phyloP scores from a whole-genome alignment of 140 eudicot genomes.

The Flaveria floridana region DNA sequence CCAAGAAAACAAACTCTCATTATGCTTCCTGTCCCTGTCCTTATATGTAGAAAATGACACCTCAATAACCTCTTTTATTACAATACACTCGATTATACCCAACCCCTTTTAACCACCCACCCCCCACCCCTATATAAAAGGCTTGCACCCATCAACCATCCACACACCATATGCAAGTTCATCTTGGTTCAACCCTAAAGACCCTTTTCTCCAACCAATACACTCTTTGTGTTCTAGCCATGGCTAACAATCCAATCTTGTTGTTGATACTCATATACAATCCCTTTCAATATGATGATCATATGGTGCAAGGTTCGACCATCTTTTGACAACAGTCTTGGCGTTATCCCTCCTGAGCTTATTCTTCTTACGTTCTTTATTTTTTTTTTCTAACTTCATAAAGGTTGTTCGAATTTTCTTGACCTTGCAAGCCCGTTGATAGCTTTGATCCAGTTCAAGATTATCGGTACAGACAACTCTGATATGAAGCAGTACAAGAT shows the following conservation, averaged over 20 bases:
- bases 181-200: constrained; percentile 28
- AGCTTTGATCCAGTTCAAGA: background rate
- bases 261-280: constrained; percentile 29
- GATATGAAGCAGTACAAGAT: constrained; percentile 3
- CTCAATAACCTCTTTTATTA: constrained; percentile 41
- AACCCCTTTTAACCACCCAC: constrained; percentile 27
- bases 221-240: constrained; percentile 30
- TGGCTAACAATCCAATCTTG: constrained; percentile 31
- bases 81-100: constrained; percentile 40
- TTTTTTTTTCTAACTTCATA: constrained; percentile 30
- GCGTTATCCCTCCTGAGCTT: constrained; percentile 79
- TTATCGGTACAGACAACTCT: constrained; percentile 5
- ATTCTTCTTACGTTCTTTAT: constrained; percentile 46
- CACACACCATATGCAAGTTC: constrained; percentile 20
- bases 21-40: constrained; percentile 49
- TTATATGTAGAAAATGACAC: constrained; percentile 48
- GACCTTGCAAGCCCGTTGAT: constrained; percentile 72
- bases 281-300: constrained; percentile 12
- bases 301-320: background rate
- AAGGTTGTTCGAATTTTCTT: constrained; percentile 54
- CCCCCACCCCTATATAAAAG: constrained; percentile 23
- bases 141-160: constrained; percentile 31
- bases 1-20: constrained; percentile 60
- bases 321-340: constrained; percentile 31
- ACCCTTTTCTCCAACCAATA: constrained; percentile 26